Conservation (phyloP, 352 stramenopile species). For the Phytopythium boreale region DNA sequence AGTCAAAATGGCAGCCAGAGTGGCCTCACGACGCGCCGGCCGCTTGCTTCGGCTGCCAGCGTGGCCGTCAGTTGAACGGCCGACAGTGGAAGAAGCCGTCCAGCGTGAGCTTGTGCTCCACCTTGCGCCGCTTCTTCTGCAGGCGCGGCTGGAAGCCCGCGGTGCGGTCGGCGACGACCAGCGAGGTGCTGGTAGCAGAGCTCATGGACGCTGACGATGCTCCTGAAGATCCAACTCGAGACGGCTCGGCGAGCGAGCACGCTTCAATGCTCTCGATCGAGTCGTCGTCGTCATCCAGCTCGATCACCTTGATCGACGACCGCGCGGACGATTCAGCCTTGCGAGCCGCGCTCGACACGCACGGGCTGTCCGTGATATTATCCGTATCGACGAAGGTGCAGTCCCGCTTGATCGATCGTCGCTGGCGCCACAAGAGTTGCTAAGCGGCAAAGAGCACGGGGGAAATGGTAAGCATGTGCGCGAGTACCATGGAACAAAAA, state of each 20-base stretch:
- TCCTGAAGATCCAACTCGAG: background rate
- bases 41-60: background rate
- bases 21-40: too few species aligned
- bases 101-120: conserved; percentile 41
- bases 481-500: background rate
- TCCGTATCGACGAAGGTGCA: conserved; percentile 48
- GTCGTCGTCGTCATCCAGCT: conserved; percentile 29
- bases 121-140: conserved; percentile 44
- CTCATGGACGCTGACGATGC: background rate
- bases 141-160: conserved; percentile 29
- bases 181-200: background rate
- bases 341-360: conserved; percentile 7
- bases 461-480: background rate
- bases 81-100: conserved; percentile 44
- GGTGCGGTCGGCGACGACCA: conserved; percentile 5
- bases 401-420: conserved; percentile 57
- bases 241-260: background rate
- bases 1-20: conserved; percentile 13
- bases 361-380: conserved; percentile 14
- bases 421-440: conserved; percentile 37
- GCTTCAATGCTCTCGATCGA: conserved; percentile 7
- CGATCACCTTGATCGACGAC: conserved; percentile 25
- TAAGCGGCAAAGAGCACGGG: conserved; percentile 1
- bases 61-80: conserved; percentile 3
- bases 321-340: conserved; percentile 8